Percentiles rank a stretch among this genome's conserved stretches.
Evolutionary conservation across 805 yeast species (phyloP).

Genomic region (Yamadazyma endophytica): DNA sequence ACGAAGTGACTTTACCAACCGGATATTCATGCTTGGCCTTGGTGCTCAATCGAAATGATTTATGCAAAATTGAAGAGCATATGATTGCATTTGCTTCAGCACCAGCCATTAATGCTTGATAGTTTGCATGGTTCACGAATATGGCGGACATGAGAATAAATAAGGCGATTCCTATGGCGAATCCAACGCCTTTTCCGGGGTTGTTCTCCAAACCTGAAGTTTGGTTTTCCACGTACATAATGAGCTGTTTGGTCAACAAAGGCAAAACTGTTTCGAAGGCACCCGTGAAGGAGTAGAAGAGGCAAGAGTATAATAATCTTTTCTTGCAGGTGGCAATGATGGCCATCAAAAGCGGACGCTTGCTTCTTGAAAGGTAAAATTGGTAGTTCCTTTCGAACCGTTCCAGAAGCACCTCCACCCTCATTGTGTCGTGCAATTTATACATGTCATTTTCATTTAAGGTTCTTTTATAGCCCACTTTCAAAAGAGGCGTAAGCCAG

Average conservation of each 20-base stretch:
- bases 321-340: constrained; percentile 11
- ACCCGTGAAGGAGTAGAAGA: not conserved
- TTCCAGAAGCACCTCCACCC: constrained; percentile 27
- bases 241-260: constrained; percentile 30
- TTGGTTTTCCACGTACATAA: constrained; percentile 25
- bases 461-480: constrained; percentile 63
- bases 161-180: constrained; percentile 27
- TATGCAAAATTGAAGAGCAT: constrained; percentile 64
- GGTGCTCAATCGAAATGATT: constrained; percentile 58
- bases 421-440: constrained; percentile 26
- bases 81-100: constrained; percentile 48
- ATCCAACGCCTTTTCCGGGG: constrained; percentile 35
- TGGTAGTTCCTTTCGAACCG: constrained; percentile 19
- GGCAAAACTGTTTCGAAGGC: constrained; percentile 23
- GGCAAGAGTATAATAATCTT: constrained; percentile 14
- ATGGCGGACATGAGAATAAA: constrained; percentile 27
- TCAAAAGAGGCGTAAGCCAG: constrained; percentile 60
- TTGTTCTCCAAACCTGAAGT: constrained; percentile 12
- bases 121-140: constrained; percentile 59
- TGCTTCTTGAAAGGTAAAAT: no score
- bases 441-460: constrained; percentile 55
- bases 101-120: constrained; percentile 58
- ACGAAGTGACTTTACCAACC: constrained; percentile 64
- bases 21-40: constrained; percentile 57
- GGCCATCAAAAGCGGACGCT: no score